Conservation (phyloP, 208 protist genomes). For the Naegleria fowleri region DNA sequence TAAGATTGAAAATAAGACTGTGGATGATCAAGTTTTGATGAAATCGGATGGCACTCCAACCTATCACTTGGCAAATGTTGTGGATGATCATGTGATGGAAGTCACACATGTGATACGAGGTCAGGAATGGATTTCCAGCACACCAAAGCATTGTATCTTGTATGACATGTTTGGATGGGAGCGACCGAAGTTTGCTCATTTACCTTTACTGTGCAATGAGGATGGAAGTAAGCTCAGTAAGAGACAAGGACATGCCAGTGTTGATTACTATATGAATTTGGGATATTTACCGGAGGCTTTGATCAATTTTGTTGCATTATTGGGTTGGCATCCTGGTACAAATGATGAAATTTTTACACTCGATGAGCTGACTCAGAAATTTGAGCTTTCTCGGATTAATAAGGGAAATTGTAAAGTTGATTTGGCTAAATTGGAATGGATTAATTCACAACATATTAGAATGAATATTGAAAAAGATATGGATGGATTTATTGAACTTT, state of each 20-base stretch:
- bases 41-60: conserved; percentile 61
- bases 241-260: conserved; percentile 47
- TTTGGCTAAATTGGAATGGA: conserved; percentile 46
- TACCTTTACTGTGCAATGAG: conserved; percentile 54
- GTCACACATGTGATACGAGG: conserved; percentile 62
- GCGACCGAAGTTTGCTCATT: conserved; percentile 51
- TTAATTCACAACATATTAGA: conserved; percentile 46
- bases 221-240: conserved; percentile 59
- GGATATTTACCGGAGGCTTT: conserved; percentile 52
- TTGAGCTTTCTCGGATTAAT: conserved; percentile 36
- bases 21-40: conserved; percentile 61
- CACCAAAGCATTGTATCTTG: conserved; percentile 29
- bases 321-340: conserved; percentile 45
- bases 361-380: conserved; percentile 45
- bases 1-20: conserved; percentile 44
- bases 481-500: background rate
- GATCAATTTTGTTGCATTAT: conserved; percentile 56
- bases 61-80: conserved; percentile 61
- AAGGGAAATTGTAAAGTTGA: conserved; percentile 37
- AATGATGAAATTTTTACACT: conserved; percentile 47
- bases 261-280: conserved; percentile 36
- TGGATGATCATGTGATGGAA: conserved; percentile 61
- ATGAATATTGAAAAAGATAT: conserved; percentile 26
- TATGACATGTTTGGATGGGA: conserved; percentile 56
- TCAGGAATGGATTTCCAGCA: conserved; percentile 36